These are phyloP conservation scores for Citrullus colocynthis DNA, from an alignment of 306 rosid species.

Conservation along the genomic window DNA sequence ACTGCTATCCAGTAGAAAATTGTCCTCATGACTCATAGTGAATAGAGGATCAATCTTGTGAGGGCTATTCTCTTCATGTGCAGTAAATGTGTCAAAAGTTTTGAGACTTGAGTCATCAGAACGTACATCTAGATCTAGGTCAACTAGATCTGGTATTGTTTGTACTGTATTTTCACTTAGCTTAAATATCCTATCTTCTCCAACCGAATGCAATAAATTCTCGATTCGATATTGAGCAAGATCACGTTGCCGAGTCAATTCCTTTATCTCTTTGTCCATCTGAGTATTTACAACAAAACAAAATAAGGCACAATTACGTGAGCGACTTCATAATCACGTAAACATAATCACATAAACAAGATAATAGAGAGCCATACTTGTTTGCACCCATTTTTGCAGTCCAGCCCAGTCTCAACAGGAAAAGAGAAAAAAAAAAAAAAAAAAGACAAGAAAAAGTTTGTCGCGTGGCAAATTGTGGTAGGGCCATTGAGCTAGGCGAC, in stretches of 20 bases:
- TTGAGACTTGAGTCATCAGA: neutral
- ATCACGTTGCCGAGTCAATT: constrained; percentile 61
- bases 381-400: no score
- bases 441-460: no score
- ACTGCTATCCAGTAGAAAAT: constrained; percentile 34
- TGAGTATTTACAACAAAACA: constrained; percentile 21
- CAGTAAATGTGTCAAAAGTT: constrained; percentile 5
- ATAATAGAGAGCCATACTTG: neutral
- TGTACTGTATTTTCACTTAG: constrained; percentile 14
- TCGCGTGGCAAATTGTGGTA: no score
- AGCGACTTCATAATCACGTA: neutral
- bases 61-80: constrained; percentile 11
- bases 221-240: constrained; percentile 50
- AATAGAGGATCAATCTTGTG: constrained; percentile 19
- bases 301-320: constrained; percentile 2
- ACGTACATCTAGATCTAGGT: neutral
- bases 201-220: constrained; percentile 33
- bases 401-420: no score
- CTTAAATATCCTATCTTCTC: constrained; percentile 21
- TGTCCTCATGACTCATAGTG: constrained; percentile 30
- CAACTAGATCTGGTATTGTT: constrained; percentile 19
- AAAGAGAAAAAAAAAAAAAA: no score
- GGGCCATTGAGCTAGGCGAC: no score
- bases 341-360: neutral
- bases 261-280: constrained; percentile 68